Evolutionary conservation across 768 basidiomycete genomes (phyloP).

Genomic region (Boletus rufocinnamomeus): DNA sequence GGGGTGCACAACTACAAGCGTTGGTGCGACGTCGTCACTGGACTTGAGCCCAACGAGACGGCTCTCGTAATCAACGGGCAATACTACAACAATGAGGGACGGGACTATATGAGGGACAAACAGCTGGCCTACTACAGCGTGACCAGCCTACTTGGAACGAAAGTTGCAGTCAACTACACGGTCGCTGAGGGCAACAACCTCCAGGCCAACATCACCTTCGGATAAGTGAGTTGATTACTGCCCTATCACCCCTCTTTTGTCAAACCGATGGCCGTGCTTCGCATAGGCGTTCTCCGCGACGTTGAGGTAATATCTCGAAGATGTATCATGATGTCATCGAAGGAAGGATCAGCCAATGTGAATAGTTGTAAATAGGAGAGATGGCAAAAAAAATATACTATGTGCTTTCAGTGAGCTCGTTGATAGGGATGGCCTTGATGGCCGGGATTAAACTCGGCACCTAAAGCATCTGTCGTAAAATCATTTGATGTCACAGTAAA

Average conservation of each 20-base stretch:
- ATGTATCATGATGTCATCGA: neutral
- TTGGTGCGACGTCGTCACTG: slow-evolving; percentile 42
- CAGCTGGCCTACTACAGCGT: slow-evolving; percentile 8
- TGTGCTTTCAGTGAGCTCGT: neutral
- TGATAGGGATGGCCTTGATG: neutral
- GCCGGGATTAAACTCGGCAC: neutral
- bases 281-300: neutral
- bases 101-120: slow-evolving; percentile 3
- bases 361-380: neutral
- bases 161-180: neutral
- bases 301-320: neutral
- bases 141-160: slow-evolving; percentile 12
- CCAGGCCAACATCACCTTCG: slow-evolving; percentile 4
- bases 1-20: slow-evolving; percentile 43
- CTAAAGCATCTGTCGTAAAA: too few relatives aligned
- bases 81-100: slow-evolving; percentile 27
- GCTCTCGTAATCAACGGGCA: slow-evolving; percentile 28
- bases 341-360: neutral
- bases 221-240: neutral
- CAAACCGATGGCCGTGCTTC: neutral
- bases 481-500: neutral
- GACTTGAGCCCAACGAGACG: slow-evolving; percentile 28
- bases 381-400: neutral
- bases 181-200: slow-evolving; percentile 11
- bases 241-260: neutral